Evolutionary conservation across 306 rosid species (phyloP), one percentile per base, ranked within the genome.

Genomic region (Potentilla sterilis): DNA sequence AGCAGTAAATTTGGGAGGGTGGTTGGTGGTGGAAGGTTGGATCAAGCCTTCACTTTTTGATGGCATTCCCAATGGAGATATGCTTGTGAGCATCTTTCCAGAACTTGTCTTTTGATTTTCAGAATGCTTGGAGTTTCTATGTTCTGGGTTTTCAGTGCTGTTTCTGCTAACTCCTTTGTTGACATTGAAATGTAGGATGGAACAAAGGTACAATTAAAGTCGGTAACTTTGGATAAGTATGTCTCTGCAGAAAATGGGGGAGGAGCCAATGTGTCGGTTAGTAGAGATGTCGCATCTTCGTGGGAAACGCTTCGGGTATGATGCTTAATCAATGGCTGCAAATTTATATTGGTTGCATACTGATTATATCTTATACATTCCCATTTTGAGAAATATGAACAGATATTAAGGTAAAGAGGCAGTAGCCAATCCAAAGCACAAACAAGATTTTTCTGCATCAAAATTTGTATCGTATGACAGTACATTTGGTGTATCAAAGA

Each of bases 11-110:
- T 90, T 94, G 78, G 98, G 98, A 81, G 97, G 98, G 46, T 94
- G 96, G 97, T 80, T 94, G 85, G 96, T 92, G 8, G 81, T 92
- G 72, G 96, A 94, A 87, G 98, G 97, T 75, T 94, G 98, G 98
- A 94, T 94, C 70, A 90, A 94, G 84, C 94, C 98, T 78, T 89
- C 98, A 67, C 82, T 94, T 72, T 91, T 94, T 85, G 96, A 91
- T 86, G 98, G 87, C 82, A 94, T 94, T 85, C 86, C 92, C 86
- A 90, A 91, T 86, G 90, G 87, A 82, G 96, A 94, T 84, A 88
- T 94, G 97, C 91, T 94, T 69, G 97, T 94, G 82, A 91, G 93
- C 63, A 59, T 34, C 74, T 76, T 81, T 69, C 35, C 57, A 24
- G 19, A 48, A 52, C 59, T 72, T 81, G 42, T 44, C 59, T 71